Evolutionary conservation across 2,329 filamentous ascomycete genomes (phyloP), one percentile per base, ranked within the genome.

Genomic region (Apiospora pterosperma): DNA sequence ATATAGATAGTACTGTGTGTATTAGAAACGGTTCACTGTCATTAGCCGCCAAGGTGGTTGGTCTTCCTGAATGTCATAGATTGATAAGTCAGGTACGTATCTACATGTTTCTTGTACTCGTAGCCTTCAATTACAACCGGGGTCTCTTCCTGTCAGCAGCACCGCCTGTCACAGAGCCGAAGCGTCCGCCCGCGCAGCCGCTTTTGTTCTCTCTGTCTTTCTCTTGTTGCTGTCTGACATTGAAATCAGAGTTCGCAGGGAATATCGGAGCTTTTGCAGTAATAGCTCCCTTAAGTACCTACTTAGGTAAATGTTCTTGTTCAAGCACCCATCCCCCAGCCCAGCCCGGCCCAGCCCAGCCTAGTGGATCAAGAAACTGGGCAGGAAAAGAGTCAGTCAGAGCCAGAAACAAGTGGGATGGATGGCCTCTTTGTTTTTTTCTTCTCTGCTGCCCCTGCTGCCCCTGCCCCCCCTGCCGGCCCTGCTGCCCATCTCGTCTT

Each of bases 141-240:
- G 44, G 44, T 52, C 44, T 31, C 31, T 52, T 52, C 16, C 38
- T 41, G 38, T 41, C 25, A 25, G 21, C 19, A 5, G 48, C 34
- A 55, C 48, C 48, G 48, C 48, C 48, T 55, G 48, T 55, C 48
- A 55, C 48, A 55, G 16, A 55, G 48, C 48, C 48, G 48, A 55
- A 55, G 28, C 28, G 48, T 55, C 48, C 48, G 48, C 48, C 48
- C 48, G 25, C 25, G 25, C 25, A 28, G 16, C 48, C 48, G 48
- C 25, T 55, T 55, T 34, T 55, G 48, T n/a, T 34, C 19, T 34
- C 19, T 55, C 28, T 31, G 25, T 55, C 48, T 55, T 55, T 55
- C 48, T n/a, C 19, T 19, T 4, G 28, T 55, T n/a, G 48, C 48
- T 55, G 48, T 34, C 48, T 55, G 28, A 34, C 48, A 34, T 55